A percentile compares a stretch with the other conserved stretches of the same genome.
Evolutionary conservation across 257 asterid genomes (phyloP).

Genomic region (Nicotiana paniculata): DNA sequence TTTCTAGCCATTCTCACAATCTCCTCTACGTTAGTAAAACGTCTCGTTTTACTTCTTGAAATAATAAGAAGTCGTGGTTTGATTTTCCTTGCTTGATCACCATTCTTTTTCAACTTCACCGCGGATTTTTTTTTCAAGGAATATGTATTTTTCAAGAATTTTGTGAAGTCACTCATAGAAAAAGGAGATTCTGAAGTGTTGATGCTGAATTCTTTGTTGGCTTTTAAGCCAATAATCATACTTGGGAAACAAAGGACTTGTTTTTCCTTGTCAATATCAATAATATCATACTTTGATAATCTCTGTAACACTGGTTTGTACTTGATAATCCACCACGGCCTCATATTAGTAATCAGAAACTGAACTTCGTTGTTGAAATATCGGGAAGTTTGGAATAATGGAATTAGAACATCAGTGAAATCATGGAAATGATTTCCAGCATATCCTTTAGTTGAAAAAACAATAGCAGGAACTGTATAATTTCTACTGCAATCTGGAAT

Average conservation of each 20-base stretch:
- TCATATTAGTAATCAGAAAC: constrained; percentile 30
- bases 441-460: constrained; percentile 49
- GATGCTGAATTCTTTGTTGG: constrained; percentile 29
- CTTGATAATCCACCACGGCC: constrained; percentile 27
- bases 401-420: constrained; percentile 49
- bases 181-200: constrained; percentile 18
- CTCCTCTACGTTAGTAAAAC: constrained; percentile 22
- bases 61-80: constrained; percentile 43
- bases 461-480: constrained; percentile 33
- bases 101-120: background rate
- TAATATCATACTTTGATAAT: constrained; percentile 31
- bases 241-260: constrained; percentile 38
- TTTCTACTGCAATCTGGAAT: constrained; percentile 34
- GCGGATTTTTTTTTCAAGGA: constrained; percentile 16
- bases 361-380: constrained; percentile 27
- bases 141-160: constrained; percentile 29
- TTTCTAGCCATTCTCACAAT: constrained; percentile 24
- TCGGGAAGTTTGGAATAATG: constrained; percentile 37
- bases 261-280: constrained; percentile 30
- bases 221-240: constrained; percentile 38
- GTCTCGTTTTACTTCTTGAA: constrained; percentile 30
- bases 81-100: background rate
- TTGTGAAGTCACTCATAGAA: constrained; percentile 35
- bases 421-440: constrained; percentile 52
- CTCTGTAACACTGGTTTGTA: constrained; percentile 18